Evolutionary conservation across 176 grass and related monocot genomes (phyloP), one percentile per base, ranked within the genome.

Genomic region (Pontederia crassipes): DNA sequence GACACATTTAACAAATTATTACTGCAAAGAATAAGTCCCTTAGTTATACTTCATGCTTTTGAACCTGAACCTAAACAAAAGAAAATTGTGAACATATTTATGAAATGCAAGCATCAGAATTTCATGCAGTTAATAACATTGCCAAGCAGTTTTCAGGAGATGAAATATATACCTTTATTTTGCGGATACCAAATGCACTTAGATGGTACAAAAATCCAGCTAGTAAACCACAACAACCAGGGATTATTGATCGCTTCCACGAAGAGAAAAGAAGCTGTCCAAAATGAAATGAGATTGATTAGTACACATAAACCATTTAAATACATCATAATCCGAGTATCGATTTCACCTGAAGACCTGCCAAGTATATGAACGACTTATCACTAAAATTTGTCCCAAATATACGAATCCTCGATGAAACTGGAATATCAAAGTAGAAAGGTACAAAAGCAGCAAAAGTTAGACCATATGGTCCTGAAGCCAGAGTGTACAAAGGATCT

Each of bases 361-460:
- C 87, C 77, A 98, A 70, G 82, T 98, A 98, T 81, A 98, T 70
- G 62, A 92, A 92, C 47, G 78, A 92, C 49, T 98, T 98, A 27
- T 98, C 84, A 80, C 55, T 88, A 50, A 90, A 81, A 17, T 69
- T 69, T 52, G 85, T 1, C 17, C 81, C 78, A 71, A 86, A 88
- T 85, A 98, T 82, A 17, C 77, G 84, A 51, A 97, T 88, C 64
- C 67, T 79, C 58, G 79, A 88, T 48, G 87, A 79, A 48, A 98
- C 45, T n/a, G 93, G 93, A 76, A 92, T 98, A 61, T 92, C 87
- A 76, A 85, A 85, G 79, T 85, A 98, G 61, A 88, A 98, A 49
- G 93, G 87, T 49, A 97, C 67, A 78, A 83, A 97, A 45, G 87
- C 85, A 65, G 92, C 83, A 77, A 96, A 96, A 78, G 90, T 82